A percentile compares a stretch with the other conserved stretches of the same genome.
Conservation (phyloP, 495 filamentous ascomycete species). For the Aspergillus sclerotioniger region DNA sequence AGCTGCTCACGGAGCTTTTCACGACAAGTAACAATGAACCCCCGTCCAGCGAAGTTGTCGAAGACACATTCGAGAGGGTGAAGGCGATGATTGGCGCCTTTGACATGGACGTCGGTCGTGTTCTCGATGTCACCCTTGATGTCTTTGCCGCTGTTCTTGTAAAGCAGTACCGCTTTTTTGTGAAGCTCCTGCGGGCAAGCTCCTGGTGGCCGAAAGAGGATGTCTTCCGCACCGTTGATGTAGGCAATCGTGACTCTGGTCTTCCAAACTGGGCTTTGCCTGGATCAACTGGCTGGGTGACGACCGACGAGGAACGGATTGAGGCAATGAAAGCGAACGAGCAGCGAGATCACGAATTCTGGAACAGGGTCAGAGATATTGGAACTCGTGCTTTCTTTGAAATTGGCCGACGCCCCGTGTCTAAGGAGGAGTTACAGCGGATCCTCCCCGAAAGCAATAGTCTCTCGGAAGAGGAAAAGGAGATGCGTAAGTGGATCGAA, state of each 20-base stretch:
- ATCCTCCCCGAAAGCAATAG: constrained; percentile 43
- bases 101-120: constrained; percentile 89
- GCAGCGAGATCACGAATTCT: constrained; percentile 73
- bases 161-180: constrained; percentile 84
- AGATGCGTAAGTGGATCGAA: constrained; percentile 68
- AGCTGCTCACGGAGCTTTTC: constrained; percentile 85
- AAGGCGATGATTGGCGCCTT: constrained; percentile 92
- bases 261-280: constrained; percentile 83
- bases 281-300: constrained; percentile 53
- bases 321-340: constrained; percentile 48
- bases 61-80: constrained; percentile 71
- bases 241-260: constrained; percentile 43
- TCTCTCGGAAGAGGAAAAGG: constrained; percentile 45
- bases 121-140: constrained; percentile 88
- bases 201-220: constrained; percentile 91
- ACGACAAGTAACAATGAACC: constrained; percentile 66
- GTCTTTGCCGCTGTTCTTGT: constrained; percentile 83
- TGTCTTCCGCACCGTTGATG: constrained; percentile 26
- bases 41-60: constrained; percentile 61
- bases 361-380: constrained; percentile 70
- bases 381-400: constrained; percentile 88
- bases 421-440: constrained; percentile 46
- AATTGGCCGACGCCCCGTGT: constrained; percentile 60
- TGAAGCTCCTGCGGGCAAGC: constrained; percentile 84
- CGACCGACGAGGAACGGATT: constrained; percentile 64